Base-by-base conservation (phyloP, 2,329 filamentous ascomycete genomes). In the Paraphoma chrysanthemicola region DNA sequence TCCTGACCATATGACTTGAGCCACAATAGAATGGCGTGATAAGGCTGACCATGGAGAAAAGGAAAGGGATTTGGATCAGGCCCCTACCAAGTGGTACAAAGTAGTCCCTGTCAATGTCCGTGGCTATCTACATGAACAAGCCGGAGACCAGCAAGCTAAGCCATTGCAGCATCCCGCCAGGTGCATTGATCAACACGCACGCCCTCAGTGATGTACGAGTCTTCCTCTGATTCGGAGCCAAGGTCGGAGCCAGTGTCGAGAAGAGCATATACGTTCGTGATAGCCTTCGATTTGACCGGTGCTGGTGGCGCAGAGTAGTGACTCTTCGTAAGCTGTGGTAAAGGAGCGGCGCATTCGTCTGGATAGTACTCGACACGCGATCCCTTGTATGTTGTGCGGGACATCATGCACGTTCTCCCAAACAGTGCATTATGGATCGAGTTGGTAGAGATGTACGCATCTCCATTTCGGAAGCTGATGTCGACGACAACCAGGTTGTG, bases 341-440 rank as follows among this genome's bases (percentile, higher is more conserved):
- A 73, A 1, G 88, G 82, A 53, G 84, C 82, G 38, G 86, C 85
- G 69, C 92, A 96, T 64, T 93, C 90, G 66, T 96, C 92, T 0
- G 79, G 75, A 58, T 83, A 87, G 83, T 88, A 94, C 12, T 89
- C 86, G 63, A 96, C 89, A 59, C 83, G 88, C 57, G 83, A 86
- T 18, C 85, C 83, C 69, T 88, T 91, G 79, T 95, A 96, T 30
- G 82, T 83, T 12, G 85, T 86, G 54, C 77, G 74, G 53, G 78
- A 81, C 85, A 90, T 88, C 89, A 96, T 90, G 78, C 91, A 95
- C 9, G 86, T 90, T 16, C 86, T 85, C 8, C 91, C 91, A 75
- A 89, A 91, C 50, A 92, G 83, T 10, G 91, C 90, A 59, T 90
- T 88, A 68, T 89, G 84, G 9, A 96, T 83, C 0, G 91, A 92